phyloP scores from a whole-genome alignment of 2,329 filamentous ascomycete species.

The Periglandula ipomoeae region DNA sequence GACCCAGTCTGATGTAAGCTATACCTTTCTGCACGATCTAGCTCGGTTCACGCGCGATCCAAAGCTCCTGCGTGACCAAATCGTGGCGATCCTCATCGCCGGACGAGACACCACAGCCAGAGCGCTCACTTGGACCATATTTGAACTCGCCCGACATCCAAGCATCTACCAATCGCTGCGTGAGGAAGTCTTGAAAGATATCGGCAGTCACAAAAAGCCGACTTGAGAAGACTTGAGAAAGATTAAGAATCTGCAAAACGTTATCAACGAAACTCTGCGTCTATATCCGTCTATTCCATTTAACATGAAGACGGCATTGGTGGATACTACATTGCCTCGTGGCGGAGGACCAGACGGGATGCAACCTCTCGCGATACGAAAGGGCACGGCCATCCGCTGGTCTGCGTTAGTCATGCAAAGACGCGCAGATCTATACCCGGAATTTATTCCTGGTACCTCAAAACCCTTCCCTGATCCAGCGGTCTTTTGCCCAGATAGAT shows the following conservation, averaged over 20 bases:
- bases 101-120: conserved; percentile 81
- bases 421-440: too few relatives aligned
- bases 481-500: too few relatives aligned
- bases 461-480: too few relatives aligned
- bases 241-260: conserved; percentile 71
- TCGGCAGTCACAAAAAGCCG: conserved; percentile 55
- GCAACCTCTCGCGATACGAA: too few relatives aligned
- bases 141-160: conserved; percentile 68
- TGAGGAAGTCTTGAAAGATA: conserved; percentile 54
- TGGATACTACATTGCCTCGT: too few relatives aligned
- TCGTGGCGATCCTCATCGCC: conserved; percentile 74
- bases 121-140: conserved; percentile 72
- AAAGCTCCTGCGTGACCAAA: conserved; percentile 71
- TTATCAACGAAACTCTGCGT: conserved; percentile 69
- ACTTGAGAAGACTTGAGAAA: conserved; percentile 75
- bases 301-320: too few relatives aligned
- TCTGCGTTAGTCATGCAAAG: too few relatives aligned
- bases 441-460: too few relatives aligned
- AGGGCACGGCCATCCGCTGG: too few relatives aligned
- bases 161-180: conserved; percentile 59
- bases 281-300: conserved; percentile 71
- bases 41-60: conserved; percentile 68
- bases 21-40: conserved; percentile 82
- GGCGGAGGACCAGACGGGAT: too few relatives aligned
- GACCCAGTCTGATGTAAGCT: conserved; percentile 58